phyloP scores from a whole-genome alignment of 257 asterid species.

The Solanum phureja region DNA sequence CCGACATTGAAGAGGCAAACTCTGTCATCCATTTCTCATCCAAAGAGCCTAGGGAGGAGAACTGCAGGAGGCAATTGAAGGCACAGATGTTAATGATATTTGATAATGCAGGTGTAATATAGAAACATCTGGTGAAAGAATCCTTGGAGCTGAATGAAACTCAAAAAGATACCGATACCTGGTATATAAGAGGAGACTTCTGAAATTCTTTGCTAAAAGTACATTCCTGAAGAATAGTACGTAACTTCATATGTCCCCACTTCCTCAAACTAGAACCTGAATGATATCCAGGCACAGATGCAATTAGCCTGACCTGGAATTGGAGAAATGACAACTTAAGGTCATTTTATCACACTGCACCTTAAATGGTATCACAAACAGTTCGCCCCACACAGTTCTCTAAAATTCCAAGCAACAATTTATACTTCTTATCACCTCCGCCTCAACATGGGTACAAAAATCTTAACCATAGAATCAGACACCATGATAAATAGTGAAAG shows the following conservation, averaged over 20 bases:
- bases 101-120: not conserved
- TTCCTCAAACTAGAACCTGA: conserved; percentile 65
- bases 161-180: conserved; percentile 28
- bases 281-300: conserved; percentile 97
- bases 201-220: conserved; percentile 68
- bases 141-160: conserved; percentile 7
- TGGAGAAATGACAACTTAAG: not conserved
- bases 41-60: conserved; percentile 91
- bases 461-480: not conserved
- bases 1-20: conserved; percentile 72
- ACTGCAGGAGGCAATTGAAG: conserved; percentile 34
- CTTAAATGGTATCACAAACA: not conserved
- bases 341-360: not conserved
- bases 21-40: conserved; percentile 98
- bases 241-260: conserved; percentile 99
- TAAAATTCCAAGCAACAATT: not conserved
- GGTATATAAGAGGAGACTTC: conserved; percentile 84
- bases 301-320: conserved; percentile 86
- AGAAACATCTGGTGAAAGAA: not conserved
- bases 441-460: not conserved
- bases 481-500: not conserved
- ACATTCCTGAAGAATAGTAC: conserved; percentile 79
- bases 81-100: not conserved
- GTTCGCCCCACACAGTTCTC: not conserved
- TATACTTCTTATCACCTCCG: not conserved